phyloP scores from a whole-genome alignment of 192 early-diverging fungal species.

The Irineochytrium annulatum region DNA sequence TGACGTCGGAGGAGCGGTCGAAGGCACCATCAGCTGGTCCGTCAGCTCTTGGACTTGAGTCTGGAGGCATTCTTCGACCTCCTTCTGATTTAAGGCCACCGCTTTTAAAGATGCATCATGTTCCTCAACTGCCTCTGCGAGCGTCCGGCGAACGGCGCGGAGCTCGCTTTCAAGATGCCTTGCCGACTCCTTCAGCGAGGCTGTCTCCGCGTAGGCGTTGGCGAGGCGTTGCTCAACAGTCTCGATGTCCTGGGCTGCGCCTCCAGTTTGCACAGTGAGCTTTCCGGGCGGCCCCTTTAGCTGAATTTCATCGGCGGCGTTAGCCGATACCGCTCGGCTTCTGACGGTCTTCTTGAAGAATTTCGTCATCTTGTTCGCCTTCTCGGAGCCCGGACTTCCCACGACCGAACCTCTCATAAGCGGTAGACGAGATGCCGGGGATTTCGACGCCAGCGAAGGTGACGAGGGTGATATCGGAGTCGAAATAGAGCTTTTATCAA shows the following conservation, averaged over 20 bases:
- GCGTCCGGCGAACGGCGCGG: background rate
- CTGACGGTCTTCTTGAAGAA: background rate
- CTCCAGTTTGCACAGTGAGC: background rate
- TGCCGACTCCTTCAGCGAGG: background rate
- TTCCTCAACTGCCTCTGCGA: constrained; percentile 3
- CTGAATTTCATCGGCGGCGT: background rate
- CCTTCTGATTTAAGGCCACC: constrained; percentile 3
- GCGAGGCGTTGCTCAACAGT: background rate
- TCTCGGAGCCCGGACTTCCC: background rate
- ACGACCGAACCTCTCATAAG: too few relatives aligned
- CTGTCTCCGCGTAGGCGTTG: background rate
- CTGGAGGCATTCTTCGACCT: constrained; percentile 27
- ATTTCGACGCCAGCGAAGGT: background rate
- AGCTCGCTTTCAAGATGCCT: background rate
- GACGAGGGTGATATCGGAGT: background rate
- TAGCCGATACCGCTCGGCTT: background rate
- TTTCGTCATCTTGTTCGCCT: background rate
- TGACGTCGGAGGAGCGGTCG: background rate
- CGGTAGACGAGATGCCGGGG: too few relatives aligned
- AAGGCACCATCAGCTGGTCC: constrained; percentile 26
- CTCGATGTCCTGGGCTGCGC: background rate
- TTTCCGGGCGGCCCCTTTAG: background rate
- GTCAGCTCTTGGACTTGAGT: constrained; percentile 24
- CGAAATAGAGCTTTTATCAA: background rate
- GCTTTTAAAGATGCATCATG: constrained; percentile 7